A percentile compares a stretch with the other conserved stretches of the same genome.
phyloP scores from a whole-genome alignment of 371 early-diverging fungal genomes.

The Furculomyces boomerangus region DNA sequence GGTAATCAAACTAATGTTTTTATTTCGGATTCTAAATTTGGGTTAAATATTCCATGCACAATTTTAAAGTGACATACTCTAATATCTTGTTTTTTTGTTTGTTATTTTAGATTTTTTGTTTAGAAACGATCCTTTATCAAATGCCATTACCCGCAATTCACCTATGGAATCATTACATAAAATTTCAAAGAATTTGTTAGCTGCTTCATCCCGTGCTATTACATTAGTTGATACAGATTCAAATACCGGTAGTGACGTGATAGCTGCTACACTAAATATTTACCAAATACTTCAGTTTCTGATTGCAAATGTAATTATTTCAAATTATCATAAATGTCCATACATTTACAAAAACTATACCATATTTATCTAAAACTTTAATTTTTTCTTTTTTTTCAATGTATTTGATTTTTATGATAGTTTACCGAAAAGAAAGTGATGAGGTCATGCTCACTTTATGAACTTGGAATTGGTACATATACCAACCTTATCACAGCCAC shows the following conservation, averaged over 20 bases:
- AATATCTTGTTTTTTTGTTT: not conserved
- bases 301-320: slow-evolving; percentile 51
- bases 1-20: slow-evolving; percentile 13
- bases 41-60: not conserved
- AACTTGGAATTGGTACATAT: slow-evolving; percentile 73
- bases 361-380: too few relatives aligned
- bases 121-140: not conserved
- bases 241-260: slow-evolving; percentile 55
- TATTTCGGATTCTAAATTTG: not conserved
- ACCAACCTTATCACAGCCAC: slow-evolving; percentile 55
- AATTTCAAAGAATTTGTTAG: slow-evolving; percentile 51
- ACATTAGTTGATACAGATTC: slow-evolving; percentile 69
- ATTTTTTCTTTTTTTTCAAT: too few relatives aligned
- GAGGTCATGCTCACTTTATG: slow-evolving; percentile 41
- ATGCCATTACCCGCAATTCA: slow-evolving; percentile 31
- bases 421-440: slow-evolving; percentile 41
- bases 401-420: slow-evolving; percentile 10
- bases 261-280: slow-evolving; percentile 80
- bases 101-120: slow-evolving; percentile 1
- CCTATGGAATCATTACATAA: slow-evolving; percentile 74
- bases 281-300: slow-evolving; percentile 80
- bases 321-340: not conserved
- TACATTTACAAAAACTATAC: not conserved
- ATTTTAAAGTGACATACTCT: not conserved
- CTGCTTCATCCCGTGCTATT: slow-evolving; percentile 63